phyloP scores from a whole-genome alignment of 1,284 basidiomycete species.

The Cryptococcus amylolentus region DNA sequence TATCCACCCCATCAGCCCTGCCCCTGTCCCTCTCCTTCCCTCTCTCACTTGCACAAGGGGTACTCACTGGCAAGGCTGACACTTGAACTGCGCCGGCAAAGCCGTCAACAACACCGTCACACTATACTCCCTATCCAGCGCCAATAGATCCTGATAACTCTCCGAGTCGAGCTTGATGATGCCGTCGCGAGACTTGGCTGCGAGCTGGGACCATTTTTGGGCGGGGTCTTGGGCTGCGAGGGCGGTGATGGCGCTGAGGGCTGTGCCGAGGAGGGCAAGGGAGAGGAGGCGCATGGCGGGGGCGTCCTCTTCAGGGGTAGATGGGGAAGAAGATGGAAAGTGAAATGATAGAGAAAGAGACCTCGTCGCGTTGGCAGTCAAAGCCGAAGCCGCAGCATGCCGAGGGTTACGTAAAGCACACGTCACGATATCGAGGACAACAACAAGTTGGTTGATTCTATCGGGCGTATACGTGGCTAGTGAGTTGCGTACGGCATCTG shows the following conservation, averaged over 20 bases:
- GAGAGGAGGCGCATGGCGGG: too few species aligned
- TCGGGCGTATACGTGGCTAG: too few species aligned
- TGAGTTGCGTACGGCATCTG: too few species aligned
- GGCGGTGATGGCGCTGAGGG: background rate
- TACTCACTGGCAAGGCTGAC: slow-evolving; percentile 52
- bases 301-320: too few species aligned
- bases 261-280: too few species aligned
- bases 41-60: background rate
- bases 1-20: slow-evolving; percentile 39
- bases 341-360: background rate
- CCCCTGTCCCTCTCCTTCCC: background rate
- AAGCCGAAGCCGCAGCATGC: background rate
- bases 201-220: slow-evolving; percentile 54
- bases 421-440: too few species aligned
- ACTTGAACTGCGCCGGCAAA: slow-evolving; percentile 66
- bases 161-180: slow-evolving; percentile 72
- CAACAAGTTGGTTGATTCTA: too few species aligned
- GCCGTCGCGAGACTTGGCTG: slow-evolving; percentile 64
- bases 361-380: background rate
- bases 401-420: background rate
- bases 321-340: too few species aligned
- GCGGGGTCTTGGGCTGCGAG: slow-evolving; percentile 21
- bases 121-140: slow-evolving; percentile 72
- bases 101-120: slow-evolving; percentile 81
- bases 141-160: slow-evolving; percentile 66